Percentiles rank a stretch among this genome's conserved stretches.
Conservation (phyloP, 495 filamentous ascomycete species). For the Talaromyces nanjingensis region DNA sequence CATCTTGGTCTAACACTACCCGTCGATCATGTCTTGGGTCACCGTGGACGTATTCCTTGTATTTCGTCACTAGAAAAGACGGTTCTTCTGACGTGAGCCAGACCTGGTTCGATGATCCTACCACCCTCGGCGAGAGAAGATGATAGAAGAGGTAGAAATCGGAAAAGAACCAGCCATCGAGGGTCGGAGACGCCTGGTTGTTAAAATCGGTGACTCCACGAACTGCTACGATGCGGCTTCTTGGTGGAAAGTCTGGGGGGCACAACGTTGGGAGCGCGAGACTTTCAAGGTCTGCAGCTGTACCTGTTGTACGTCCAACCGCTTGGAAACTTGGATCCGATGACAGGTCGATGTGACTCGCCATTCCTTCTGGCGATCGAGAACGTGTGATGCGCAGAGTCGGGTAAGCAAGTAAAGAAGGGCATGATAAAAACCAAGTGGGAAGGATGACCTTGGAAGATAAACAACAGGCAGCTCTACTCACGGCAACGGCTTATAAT, state of each 20-base stretch:
- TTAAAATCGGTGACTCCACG: conserved; percentile 13
- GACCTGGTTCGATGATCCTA: conserved; percentile 8
- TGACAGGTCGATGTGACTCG: no score
- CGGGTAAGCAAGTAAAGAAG: no score
- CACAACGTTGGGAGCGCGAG: conserved; percentile 8
- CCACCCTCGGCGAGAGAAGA: conserved; percentile 9
- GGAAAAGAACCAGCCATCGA: conserved; percentile 18
- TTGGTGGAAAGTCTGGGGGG: conserved; percentile 13
- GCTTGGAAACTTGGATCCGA: neutral
- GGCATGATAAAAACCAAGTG: no score
- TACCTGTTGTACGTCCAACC: conserved; percentile 3
- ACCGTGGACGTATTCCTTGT: conserved; percentile 15
- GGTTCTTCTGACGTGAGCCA: conserved; percentile 15
- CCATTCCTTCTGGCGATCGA: no score
- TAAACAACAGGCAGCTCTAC: no score
- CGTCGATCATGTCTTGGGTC: conserved; percentile 10
- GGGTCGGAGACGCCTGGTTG: neutral
- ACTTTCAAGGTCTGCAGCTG: neutral
- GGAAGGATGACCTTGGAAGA: no score
- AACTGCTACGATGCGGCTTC: conserved; percentile 13
- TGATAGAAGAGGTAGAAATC: conserved; percentile 20
- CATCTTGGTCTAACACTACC: conserved; percentile 13
- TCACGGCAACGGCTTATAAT: no score
- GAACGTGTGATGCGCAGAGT: no score
- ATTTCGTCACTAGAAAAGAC: conserved; percentile 12